phyloP scores from a whole-genome alignment of 495 filamentous ascomycete genomes.

The Staphylotrichum tortipilum region DNA sequence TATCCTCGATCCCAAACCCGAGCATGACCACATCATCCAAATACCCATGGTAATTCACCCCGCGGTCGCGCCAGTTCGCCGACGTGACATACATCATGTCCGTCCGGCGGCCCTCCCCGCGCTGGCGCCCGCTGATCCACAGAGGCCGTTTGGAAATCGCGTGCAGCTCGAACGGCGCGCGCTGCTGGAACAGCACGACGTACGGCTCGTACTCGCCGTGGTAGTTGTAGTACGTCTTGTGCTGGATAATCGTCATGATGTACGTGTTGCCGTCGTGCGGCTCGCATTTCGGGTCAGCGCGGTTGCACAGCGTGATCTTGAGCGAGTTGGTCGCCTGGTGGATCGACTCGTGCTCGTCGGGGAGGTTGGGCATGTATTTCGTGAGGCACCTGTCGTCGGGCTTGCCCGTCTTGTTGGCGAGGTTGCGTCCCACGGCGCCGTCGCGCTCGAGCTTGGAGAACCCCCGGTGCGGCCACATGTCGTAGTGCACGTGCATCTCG shows the following conservation, averaged over 20 bases:
- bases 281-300: constrained; percentile 35
- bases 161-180: constrained; percentile 40
- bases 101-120: constrained; percentile 15
- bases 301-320: constrained; percentile 41
- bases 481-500: constrained; percentile 41
- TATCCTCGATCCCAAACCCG: constrained; percentile 44
- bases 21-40: constrained; percentile 43
- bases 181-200: constrained; percentile 38
- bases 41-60: constrained; percentile 40
- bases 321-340: constrained; percentile 52
- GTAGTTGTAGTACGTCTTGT: constrained; percentile 38
- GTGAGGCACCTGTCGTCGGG: constrained; percentile 34
- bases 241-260: constrained; percentile 43
- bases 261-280: constrained; percentile 38
- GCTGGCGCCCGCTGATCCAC: constrained; percentile 41
- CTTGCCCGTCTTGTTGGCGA: constrained; percentile 21
- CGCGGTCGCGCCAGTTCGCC: constrained; percentile 41
- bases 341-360: constrained; percentile 31
- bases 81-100: constrained; percentile 46
- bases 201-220: constrained; percentile 48
- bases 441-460: constrained; percentile 36
- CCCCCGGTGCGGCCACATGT: constrained; percentile 36
- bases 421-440: constrained; percentile 34
- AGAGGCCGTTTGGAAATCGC: constrained; percentile 41
- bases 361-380: constrained; percentile 30